These are phyloP conservation scores for Catharanthus roseus DNA, from an alignment of 257 asterid genomes.

Conservation along the genomic window DNA sequence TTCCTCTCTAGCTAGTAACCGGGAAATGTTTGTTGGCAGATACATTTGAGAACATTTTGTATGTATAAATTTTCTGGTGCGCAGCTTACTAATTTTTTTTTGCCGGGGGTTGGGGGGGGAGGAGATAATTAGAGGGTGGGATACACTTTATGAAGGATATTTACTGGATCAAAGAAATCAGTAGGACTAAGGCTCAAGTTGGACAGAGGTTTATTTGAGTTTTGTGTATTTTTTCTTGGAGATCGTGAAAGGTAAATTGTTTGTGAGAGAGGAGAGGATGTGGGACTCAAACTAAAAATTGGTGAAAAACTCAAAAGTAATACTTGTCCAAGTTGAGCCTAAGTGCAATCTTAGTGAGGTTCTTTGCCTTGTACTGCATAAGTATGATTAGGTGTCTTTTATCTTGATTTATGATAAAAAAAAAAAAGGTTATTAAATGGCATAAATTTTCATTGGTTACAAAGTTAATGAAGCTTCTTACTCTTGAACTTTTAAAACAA, in stretches of 20 bases:
- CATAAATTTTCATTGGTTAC: neutral
- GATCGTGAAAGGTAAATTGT: no score
- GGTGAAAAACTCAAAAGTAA: no score
- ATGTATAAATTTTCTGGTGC: neutral
- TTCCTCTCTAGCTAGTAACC: neutral
- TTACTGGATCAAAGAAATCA: neutral
- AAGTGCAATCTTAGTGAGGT: neutral
- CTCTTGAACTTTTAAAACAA: neutral
- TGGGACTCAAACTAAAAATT: no score
- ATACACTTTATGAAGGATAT: neutral
- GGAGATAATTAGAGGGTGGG: no score
- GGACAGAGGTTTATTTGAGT: no score
- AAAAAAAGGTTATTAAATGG: neutral
- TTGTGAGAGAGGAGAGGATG: no score
- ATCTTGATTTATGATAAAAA: neutral
- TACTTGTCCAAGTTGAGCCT: no score
- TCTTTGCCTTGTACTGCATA: neutral
- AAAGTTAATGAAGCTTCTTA: neutral
- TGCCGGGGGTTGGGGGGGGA: no score
- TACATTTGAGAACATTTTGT: neutral
- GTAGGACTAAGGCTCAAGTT: no score
- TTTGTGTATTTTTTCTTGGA: no score
- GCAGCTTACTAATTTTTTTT: neutral
- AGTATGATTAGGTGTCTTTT: neutral
- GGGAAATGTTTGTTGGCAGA: neutral